These are phyloP conservation scores for Mucor piriformis DNA, from an alignment of 371 early-diverging fungal genomes.

Conservation along the genomic window DNA sequence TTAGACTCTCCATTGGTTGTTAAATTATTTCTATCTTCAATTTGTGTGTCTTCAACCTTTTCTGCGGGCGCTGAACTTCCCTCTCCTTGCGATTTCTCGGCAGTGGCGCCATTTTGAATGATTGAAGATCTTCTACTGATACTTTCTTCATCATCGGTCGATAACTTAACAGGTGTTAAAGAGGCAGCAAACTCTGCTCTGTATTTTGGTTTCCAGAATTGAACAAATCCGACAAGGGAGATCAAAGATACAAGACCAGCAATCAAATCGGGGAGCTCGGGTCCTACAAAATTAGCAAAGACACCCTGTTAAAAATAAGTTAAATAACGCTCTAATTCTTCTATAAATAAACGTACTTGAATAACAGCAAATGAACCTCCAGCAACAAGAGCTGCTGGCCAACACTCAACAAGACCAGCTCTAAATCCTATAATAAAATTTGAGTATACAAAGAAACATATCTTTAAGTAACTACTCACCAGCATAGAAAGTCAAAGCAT, in stretches of 20 bases:
- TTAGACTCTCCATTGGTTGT: neutral
- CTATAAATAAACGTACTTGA: conserved; percentile 20
- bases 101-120: neutral
- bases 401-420: conserved; percentile 49
- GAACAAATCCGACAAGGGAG: conserved; percentile 41
- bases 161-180: neutral
- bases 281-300: conserved; percentile 51
- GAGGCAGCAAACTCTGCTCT: conserved; percentile 41
- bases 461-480: conserved; percentile 24
- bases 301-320: conserved; percentile 21
- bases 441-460: neutral
- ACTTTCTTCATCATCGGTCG: conserved; percentile 17
- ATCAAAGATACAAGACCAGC: conserved; percentile 48
- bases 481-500: conserved; percentile 45
- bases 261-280: conserved; percentile 54
- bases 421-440: conserved; percentile 22
- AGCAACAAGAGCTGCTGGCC: conserved; percentile 47
- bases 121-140: neutral
- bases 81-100: neutral
- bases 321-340: neutral
- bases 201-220: conserved; percentile 53
- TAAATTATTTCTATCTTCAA: neutral
- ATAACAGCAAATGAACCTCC: conserved; percentile 52
- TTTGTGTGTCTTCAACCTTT: neutral
- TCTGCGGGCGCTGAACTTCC: neutral